Base-by-base conservation (phyloP, 768 basidiomycete species). In the Harrya chromipes region DNA sequence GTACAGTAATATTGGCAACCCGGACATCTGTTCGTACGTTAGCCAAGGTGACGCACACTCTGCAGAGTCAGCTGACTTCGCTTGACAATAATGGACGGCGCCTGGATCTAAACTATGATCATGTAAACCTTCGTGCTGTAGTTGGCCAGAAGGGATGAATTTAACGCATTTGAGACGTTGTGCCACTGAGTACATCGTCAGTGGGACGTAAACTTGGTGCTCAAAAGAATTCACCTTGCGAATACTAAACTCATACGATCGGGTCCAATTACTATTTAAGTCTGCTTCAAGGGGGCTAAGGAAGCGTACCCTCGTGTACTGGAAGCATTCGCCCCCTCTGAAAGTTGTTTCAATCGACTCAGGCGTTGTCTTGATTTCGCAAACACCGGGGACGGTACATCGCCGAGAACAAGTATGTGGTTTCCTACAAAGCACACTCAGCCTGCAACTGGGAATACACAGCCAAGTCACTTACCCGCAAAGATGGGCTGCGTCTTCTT, bases 321-420 rank as follows among this genome's bases (percentile, higher is more conserved):
- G 75, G 64, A 82, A 84, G 2, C 73, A 79, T 54, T 82, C 79
- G 36, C 83, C 69, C 2, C 83, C 84, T 0, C 73, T 77, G 52
- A 84, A 85, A 0, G 79, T 83, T 6, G 74, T 79, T 52, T 83
- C 77, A n/a, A 85, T 74, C 0, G 80, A 77, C 46, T 79, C 74
- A 0, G 83, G 83, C 0, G 73, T 60, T 0, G 76, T 78, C 37
- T 81, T 75, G 11, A 84, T 82, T 44, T 82, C 71, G 50, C 83
- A 84, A 20, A 76, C 76, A 4, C 84, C 83, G 2, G 49, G 46
- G 0, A 71, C 70, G n/a, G 63, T 53, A 50, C 83, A 84, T 11
- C 69, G 49, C 1, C 68, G 63, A 5, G 61, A 46, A 52, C 82
- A 84, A 31, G 66, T 45, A 53, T 84, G 82, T 75, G 73, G 6